Conservation (phyloP, 805 yeast species). For the Metschnikowia drakensbergensis region DNA sequence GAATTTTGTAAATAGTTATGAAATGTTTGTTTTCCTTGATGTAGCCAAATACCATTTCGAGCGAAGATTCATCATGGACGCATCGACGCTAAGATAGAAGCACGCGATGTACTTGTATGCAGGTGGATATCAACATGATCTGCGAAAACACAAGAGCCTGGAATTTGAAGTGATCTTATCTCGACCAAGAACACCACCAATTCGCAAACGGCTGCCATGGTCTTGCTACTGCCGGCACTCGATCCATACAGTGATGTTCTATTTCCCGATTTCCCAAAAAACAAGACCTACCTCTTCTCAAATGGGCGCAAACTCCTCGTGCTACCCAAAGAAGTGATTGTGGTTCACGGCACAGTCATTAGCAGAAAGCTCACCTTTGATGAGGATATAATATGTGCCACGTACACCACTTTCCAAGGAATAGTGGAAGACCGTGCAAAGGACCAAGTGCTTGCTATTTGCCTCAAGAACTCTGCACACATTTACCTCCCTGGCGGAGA, state of each 20-base stretch:
- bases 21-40: constrained; percentile 2
- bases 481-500: constrained; percentile 61
- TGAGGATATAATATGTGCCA: constrained; percentile 53
- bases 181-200: not conserved
- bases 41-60: not conserved
- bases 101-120: not conserved
- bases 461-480: constrained; percentile 56
- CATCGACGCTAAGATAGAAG: too few species aligned
- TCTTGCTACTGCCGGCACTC: constrained; percentile 29
- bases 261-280: constrained; percentile 21
- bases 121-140: not conserved
- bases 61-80: too few species aligned
- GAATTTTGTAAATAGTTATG: constrained; percentile 5
- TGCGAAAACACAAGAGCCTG: constrained; percentile 3
- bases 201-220: constrained; percentile 5
- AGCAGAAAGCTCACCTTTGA: constrained; percentile 49
- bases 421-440: constrained; percentile 11
- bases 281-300: constrained; percentile 22
- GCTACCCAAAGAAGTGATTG: constrained; percentile 38
- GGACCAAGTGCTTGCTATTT: constrained; percentile 50
- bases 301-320: constrained; percentile 34
- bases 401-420: constrained; percentile 50
- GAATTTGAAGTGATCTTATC: not conserved
- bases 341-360: constrained; percentile 49
- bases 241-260: constrained; percentile 27